Evolutionary conservation across 1,284 basidiomycete genomes (phyloP), one percentile per base, ranked within the genome.

Genomic region (Grifola frondosa): DNA sequence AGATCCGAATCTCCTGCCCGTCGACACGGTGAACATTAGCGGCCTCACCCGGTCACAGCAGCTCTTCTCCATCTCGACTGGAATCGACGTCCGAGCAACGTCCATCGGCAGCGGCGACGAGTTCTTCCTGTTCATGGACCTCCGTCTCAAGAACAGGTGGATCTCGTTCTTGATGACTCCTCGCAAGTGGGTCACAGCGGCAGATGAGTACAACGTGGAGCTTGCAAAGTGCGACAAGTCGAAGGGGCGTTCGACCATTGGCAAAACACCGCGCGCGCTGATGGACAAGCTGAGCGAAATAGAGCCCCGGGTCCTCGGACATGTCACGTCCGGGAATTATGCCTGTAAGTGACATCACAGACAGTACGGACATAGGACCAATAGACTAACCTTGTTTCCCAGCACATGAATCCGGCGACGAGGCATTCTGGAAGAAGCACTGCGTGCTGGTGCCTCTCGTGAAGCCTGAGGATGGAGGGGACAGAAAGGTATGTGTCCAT

Each of bases 91-190:
- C 5, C 24, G 36, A 4, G 23, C 37, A 2, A 24, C 40, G 13
- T 21, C 31, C 2, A 33, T 45, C 37, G 3, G 1, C 5, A 34
- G 30, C 5, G 17, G 25, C 11, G 22, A 40, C 11, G 44, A 40
- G 17, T 54, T 54, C 36, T 51, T 36, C 31, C 30, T 51, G 9
- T 54, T 54, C 9, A 46, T 54, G 43, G 31, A 46, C 5, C 32
- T 54, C n/a, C 41, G 47, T 0, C 21, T 17, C 4, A 26, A 37
- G 42, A 16, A 30, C 10, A 33, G 44, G 28, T 53, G 52, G 52
- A 22, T 36, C 3, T 49, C 49, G 1, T 51, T 37, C 20, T 19
- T 26, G 4, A 53, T 53, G 52, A 38, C 32, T 3, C 34, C 49
- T 3, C 22, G 20, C n/a, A 33, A 48, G 5, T 53, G 49, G 52